Conservation (phyloP, 257 asterid genomes). For the Jaltomata sinuosa region DNA sequence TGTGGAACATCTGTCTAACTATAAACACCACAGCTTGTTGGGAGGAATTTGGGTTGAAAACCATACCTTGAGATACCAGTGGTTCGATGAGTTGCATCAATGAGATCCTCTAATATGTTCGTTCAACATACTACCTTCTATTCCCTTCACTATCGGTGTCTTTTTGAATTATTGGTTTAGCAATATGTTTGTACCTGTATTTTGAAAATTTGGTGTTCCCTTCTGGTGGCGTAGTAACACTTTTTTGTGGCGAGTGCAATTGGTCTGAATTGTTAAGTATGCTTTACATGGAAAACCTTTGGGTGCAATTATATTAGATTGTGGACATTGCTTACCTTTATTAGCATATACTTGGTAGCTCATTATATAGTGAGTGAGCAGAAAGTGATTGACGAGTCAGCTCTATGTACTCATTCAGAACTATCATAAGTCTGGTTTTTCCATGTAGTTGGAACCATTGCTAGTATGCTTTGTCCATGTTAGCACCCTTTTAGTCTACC, state of each 20-base stretch:
- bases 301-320: too few species aligned
- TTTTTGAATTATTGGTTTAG: not conserved
- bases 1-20: too few species aligned
- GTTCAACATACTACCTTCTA: not conserved
- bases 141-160: not conserved
- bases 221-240: not conserved
- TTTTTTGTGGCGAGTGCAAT: not conserved
- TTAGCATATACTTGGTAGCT: not conserved
- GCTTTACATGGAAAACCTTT: not conserved
- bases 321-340: not conserved
- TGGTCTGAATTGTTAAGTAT: not conserved
- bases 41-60: too few species aligned
- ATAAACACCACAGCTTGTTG: too few species aligned
- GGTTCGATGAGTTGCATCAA: too few species aligned
- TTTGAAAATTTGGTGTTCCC: not conserved
- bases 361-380: not conserved
- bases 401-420: not conserved
- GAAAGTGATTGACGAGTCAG: not conserved
- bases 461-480: not conserved
- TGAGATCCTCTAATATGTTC: too few species aligned
- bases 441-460: not conserved
- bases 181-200: not conserved
- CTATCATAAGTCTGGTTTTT: not conserved
- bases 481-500: too few species aligned
- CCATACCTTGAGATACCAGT: too few species aligned